phyloP scores from a whole-genome alignment of 345 rosid genomes.

The Eucalyptus pauciflora region DNA sequence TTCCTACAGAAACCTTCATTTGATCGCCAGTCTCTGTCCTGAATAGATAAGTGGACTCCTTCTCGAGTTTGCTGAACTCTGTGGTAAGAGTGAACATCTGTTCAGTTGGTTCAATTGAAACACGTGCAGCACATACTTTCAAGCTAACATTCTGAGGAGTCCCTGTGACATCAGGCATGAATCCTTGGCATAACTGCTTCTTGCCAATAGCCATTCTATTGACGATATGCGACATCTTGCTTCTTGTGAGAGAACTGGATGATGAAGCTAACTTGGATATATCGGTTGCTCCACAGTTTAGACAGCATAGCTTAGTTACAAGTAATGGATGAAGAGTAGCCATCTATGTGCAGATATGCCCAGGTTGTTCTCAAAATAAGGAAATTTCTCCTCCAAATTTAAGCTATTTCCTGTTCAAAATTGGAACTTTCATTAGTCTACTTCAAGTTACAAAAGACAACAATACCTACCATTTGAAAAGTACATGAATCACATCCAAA shows the following conservation, averaged over 20 bases:
- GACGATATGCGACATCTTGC: background rate
- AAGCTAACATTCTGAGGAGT: conserved; percentile 1
- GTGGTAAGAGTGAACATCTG: conserved; percentile 6
- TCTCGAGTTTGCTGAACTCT: conserved; percentile 23
- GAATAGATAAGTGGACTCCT: conserved; percentile 42
- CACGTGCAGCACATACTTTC: conserved; percentile 32
- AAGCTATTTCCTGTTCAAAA: background rate
- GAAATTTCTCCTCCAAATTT: background rate
- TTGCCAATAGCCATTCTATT: conserved; percentile 8
- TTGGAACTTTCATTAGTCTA: background rate
- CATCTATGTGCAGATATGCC: conserved; percentile 16
- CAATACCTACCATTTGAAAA: background rate
- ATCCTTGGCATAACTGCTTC: conserved; percentile 6
- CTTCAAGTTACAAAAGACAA: background rate
- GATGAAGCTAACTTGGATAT: conserved; percentile 18
- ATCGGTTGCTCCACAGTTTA: conserved; percentile 11
- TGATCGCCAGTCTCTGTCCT: conserved; percentile 64
- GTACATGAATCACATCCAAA: background rate
- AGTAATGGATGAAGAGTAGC: conserved; percentile 29
- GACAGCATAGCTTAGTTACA: conserved; percentile 15
- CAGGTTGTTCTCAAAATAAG: background rate
- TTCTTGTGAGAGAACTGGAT: conserved; percentile 1
- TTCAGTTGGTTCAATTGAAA: conserved; percentile 34
- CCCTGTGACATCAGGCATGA: background rate
- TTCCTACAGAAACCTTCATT: conserved; percentile 50